Evolutionary conservation across 2,329 filamentous ascomycete species (phyloP), one percentile per base, ranked within the genome.

Genomic region (Fusarium anguioides): DNA sequence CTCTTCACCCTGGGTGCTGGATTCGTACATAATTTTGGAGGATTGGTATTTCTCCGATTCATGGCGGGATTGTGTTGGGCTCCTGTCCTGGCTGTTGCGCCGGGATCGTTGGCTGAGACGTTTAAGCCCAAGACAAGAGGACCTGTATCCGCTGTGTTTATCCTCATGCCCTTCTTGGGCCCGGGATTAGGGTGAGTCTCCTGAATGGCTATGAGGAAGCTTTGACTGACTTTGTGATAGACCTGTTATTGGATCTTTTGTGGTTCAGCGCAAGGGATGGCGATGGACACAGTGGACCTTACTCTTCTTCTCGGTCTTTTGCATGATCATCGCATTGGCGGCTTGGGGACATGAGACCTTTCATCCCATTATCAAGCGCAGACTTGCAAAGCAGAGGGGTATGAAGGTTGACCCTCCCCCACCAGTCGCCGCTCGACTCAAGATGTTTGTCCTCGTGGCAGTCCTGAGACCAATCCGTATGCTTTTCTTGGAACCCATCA

Each of bases 401-500:
- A 53, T 77, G 6, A 36, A 73, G 1, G 24, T 75, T 0, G 72
- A 75, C 2, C 64, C 68, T 0, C 47, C 49, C 0, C 71, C 74
- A 0, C 74, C 79, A 0, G 15, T 76, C 5, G 10, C 44, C 1
- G 48, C 69, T 9, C 75, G 70, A 5, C 41, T 80, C 24, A 69
- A 65, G 20, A 18, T 62, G 2, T 83, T 85, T 57, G 60, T 82
- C 5, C 75, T 80, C 0, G 75, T 81, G 2, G 80, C 82, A 3
- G 72, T 86, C 2, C 60, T 85, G 17, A 79, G 86, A 12, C 87
- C 87, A 0, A 18, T 88, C 1, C 81, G 83, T 41, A 88, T 91
- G 81, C 79, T 91, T 9, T 72, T 88, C 37, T 83, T 84, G 2
- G 89, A 91, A 68, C 88, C 88, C 4, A 89, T 91, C 35, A 84